phyloP scores from a whole-genome alignment of 352 stramenopile species.

The Aphanomyces astaci region DNA sequence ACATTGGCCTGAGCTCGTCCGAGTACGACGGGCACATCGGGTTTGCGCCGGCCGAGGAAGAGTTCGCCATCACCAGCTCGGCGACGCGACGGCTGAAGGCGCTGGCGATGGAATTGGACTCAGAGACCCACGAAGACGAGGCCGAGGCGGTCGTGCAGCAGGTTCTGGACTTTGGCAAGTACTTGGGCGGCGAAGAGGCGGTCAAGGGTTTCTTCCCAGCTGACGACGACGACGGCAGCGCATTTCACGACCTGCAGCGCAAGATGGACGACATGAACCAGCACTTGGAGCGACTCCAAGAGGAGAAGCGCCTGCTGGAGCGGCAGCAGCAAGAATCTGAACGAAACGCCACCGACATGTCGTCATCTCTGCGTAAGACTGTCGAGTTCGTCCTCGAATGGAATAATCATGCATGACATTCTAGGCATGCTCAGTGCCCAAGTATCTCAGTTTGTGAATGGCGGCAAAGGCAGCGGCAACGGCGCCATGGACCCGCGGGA shows the following conservation, averaged over 20 bases:
- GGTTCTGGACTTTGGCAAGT: constrained; percentile 50
- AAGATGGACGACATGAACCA: constrained; percentile 27
- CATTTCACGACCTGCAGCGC: constrained; percentile 15
- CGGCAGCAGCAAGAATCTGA: constrained; percentile 17
- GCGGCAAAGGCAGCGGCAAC: constrained; percentile 24
- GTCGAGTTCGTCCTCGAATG: too few relatives aligned
- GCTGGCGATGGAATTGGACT: constrained; percentile 29
- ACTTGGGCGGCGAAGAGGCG: constrained; percentile 44
- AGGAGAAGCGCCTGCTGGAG: constrained; percentile 20
- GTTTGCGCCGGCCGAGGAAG: constrained; percentile 8
- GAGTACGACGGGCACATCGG: constrained; percentile 21
- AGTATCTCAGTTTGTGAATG: constrained; percentile 17
- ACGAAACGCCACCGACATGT: constrained; percentile 20
- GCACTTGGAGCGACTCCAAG: constrained; percentile 22
- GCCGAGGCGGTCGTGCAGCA: constrained; percentile 68
- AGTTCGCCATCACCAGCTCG: constrained; percentile 6
- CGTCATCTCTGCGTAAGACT: constrained; percentile 20
- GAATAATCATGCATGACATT: neutral
- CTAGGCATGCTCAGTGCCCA: constrained; percentile 19
- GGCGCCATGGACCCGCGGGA: neutral
- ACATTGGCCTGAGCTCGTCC: constrained; percentile 17
- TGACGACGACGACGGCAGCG: constrained; percentile 12
- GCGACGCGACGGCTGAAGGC: constrained; percentile 30
- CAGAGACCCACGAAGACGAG: constrained; percentile 43
- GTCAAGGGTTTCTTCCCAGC: constrained; percentile 12